Percentiles rank a stretch among this genome's conserved stretches.
phyloP scores from a whole-genome alignment of 352 stramenopile genomes.

The Globisporangium okanoganense region DNA sequence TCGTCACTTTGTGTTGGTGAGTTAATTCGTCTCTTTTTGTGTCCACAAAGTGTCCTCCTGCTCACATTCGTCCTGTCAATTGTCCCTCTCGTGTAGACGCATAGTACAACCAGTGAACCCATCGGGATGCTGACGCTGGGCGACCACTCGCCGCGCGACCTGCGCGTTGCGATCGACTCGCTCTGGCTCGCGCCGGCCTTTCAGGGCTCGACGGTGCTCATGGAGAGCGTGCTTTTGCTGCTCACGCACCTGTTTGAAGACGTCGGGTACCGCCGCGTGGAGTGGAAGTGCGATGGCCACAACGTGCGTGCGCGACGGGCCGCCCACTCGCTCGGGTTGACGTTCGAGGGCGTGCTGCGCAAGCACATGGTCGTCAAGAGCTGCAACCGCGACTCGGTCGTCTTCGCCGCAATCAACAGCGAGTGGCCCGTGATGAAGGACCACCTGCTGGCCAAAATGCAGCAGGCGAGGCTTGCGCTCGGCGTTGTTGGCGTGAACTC shows the following conservation, averaged over 20 bases:
- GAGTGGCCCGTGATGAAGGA: constrained; percentile 75
- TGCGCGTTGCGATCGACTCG: constrained; percentile 74
- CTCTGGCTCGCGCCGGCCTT: constrained; percentile 82
- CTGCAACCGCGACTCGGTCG: constrained; percentile 81
- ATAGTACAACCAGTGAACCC: constrained; percentile 34
- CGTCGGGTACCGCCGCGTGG: constrained; percentile 76
- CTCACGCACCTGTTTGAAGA: constrained; percentile 63
- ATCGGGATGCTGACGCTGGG: constrained; percentile 82
- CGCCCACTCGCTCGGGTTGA: constrained; percentile 79
- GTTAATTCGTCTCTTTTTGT: constrained; percentile 1
- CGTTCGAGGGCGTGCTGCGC: constrained; percentile 84
- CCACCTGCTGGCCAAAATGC: constrained; percentile 50
- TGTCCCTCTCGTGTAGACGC: constrained; percentile 22
- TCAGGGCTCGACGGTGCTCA: constrained; percentile 44
- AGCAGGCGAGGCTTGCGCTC: constrained; percentile 12
- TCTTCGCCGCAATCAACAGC: constrained; percentile 86
- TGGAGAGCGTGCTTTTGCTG: constrained; percentile 67
- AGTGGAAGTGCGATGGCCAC: constrained; percentile 85
- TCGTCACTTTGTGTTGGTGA: constrained; percentile 62
- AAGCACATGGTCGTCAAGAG: constrained; percentile 86
- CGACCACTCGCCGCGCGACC: constrained; percentile 67
- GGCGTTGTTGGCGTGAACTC: constrained; percentile 5
- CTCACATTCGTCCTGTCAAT: background rate
- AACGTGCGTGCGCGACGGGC: constrained; percentile 81
- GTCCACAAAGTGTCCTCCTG: background rate